Evolutionary conservation across 2,329 filamentous ascomycete genomes (phyloP).

Genomic region (Phialocephala subalpina): DNA sequence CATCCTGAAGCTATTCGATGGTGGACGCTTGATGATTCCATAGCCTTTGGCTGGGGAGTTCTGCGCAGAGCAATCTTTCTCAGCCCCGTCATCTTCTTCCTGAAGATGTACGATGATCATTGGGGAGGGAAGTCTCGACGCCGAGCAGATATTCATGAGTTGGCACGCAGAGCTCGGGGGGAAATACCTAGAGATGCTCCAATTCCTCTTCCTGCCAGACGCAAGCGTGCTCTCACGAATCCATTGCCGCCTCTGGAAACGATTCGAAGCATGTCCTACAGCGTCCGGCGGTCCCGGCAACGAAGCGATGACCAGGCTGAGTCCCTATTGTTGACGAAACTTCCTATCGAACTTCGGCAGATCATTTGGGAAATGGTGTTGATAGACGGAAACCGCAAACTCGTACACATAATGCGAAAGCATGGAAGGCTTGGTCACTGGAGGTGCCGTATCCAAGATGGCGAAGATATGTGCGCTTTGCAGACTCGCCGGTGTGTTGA

Average conservation of each 20-base stretch:
- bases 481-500: constrained; percentile 23
- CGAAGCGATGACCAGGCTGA: constrained; percentile 23
- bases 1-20: background rate
- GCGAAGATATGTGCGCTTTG: constrained; percentile 27
- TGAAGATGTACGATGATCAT: constrained; percentile 18
- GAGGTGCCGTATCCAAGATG: constrained; percentile 31
- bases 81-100: background rate
- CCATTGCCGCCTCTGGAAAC: constrained; percentile 29
- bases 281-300: constrained; percentile 27
- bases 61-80: background rate
- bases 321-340: constrained; percentile 22
- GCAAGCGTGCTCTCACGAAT: constrained; percentile 31
- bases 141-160: constrained; percentile 24
- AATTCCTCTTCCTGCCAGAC: constrained; percentile 23
- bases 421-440: constrained; percentile 30
- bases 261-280: constrained; percentile 20
- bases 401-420: constrained; percentile 26
- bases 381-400: constrained; percentile 20
- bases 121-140: constrained; percentile 19
- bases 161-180: constrained; percentile 22
- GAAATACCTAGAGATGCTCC: constrained; percentile 24
- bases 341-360: constrained; percentile 32
- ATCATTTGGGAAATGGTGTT: constrained; percentile 34
- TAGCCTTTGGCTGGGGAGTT: background rate
- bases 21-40: background rate